These are phyloP conservation scores for Penicillium cinerascens DNA, from an alignment of 495 filamentous ascomycete genomes.

Conservation along the genomic window DNA sequence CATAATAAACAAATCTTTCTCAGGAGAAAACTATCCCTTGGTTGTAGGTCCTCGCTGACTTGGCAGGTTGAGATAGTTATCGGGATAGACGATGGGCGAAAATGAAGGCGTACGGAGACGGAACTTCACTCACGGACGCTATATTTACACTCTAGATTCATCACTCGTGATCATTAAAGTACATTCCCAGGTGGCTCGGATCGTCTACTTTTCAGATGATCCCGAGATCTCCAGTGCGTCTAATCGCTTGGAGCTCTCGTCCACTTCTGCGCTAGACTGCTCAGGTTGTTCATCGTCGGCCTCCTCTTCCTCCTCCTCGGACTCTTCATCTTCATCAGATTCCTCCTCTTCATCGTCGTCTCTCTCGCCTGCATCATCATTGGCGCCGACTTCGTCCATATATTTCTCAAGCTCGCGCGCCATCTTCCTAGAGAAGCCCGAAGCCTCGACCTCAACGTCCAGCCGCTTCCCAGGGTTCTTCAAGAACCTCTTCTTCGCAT, in stretches of 20 bases:
- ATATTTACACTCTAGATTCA: conserved; percentile 8
- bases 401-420: conserved; percentile 87
- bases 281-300: conserved; percentile 17
- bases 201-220: conserved; percentile 15
- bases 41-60: no score
- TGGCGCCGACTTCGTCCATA: conserved; percentile 68
- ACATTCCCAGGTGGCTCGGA: conserved; percentile 4
- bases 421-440: conserved; percentile 94
- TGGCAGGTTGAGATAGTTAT: no score
- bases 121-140: no score
- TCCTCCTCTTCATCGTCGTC: conserved; percentile 43
- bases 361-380: conserved; percentile 47
- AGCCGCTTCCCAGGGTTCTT: conserved; percentile 63
- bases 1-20: neutral
- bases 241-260: conserved; percentile 33
- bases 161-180: conserved; percentile 37
- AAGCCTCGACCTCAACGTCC: conserved; percentile 87
- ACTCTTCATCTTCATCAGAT: conserved; percentile 25
- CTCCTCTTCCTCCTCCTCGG: conserved; percentile 11
- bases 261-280: conserved; percentile 14
- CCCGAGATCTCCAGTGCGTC: conserved; percentile 36
- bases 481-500: conserved; percentile 72
- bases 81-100: no score
- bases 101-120: no score
- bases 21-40: no score